Conservation (phyloP, 2,329 filamentous ascomycete genomes). For the Phialophora macrospora region DNA sequence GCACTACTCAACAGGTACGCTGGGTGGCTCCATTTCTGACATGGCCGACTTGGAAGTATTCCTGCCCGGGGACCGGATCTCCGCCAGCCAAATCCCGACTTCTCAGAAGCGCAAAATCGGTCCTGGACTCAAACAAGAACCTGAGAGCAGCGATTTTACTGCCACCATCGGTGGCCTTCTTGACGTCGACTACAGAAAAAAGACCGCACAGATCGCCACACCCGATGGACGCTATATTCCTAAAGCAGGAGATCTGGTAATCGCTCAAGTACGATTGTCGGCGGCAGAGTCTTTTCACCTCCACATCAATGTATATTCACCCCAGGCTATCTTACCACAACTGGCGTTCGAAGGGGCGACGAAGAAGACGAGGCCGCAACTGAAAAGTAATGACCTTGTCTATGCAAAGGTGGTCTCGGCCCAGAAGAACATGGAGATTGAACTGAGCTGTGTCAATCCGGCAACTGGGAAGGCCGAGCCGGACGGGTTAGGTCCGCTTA, state of each 20-base stretch:
- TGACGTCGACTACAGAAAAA: conserved; percentile 49
- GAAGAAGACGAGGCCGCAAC: conserved; percentile 85
- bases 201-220: conserved; percentile 45
- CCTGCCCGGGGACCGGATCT: conserved; percentile 79
- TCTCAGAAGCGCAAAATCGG: conserved; percentile 69
- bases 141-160: conserved; percentile 51
- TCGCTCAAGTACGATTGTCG: conserved; percentile 80
- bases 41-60: conserved; percentile 60
- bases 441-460: conserved; percentile 86
- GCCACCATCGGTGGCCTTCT: conserved; percentile 46
- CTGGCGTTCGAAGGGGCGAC: conserved; percentile 91
- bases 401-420: conserved; percentile 83
- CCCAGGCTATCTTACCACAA: conserved; percentile 74
- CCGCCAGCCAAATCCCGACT: conserved; percentile 68
- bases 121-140: conserved; percentile 68
- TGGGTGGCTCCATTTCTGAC: not conserved
- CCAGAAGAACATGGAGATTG: conserved; percentile 82
- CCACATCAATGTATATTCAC: conserved; percentile 68
- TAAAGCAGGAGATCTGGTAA: conserved; percentile 79
- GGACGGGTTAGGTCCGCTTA: conserved; percentile 82
- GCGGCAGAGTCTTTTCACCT: conserved; percentile 80
- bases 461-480: conserved; percentile 85
- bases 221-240: conserved; percentile 71
- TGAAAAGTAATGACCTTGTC: conserved; percentile 75
- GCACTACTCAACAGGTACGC: not conserved